Percentiles rank a stretch among this genome's conserved stretches.
phyloP scores from a whole-genome alignment of 2,329 filamentous ascomycete genomes.

The Byssothecium circinans region DNA sequence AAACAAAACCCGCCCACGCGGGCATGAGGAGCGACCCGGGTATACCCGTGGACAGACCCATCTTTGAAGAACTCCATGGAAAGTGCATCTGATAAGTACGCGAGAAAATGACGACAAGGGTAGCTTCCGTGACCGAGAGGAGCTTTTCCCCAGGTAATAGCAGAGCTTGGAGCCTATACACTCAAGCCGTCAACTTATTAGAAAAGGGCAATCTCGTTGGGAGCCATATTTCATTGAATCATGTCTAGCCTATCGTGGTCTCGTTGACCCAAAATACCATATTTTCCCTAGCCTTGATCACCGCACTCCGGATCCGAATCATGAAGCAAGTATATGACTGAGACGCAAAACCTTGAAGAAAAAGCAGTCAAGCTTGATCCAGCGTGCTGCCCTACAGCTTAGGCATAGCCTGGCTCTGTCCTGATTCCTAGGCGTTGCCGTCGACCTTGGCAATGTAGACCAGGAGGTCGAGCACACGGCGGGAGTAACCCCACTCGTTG shows the following conservation, averaged over 20 bases:
- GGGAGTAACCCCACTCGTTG: constrained; percentile 99
- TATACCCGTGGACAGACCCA: too few relatives aligned
- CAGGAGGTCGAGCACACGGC: constrained; percentile 63
- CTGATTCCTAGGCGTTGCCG: constrained; percentile 47
- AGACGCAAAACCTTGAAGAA: too few relatives aligned
- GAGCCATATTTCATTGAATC: constrained; percentile 30
- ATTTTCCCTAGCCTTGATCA: too few relatives aligned
- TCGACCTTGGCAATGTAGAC: constrained; percentile 50
- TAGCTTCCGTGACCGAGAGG: constrained; percentile 19
- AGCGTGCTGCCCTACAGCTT: constrained; percentile 28
- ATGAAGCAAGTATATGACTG: too few relatives aligned
- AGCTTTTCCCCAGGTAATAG: constrained; percentile 4
- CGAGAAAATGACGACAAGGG: constrained; percentile 27
- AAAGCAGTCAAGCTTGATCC: too few relatives aligned
- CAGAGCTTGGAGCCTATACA: constrained; percentile 7
- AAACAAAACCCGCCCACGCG: too few relatives aligned
- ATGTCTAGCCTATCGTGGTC: constrained; percentile 25
- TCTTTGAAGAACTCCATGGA: too few relatives aligned
- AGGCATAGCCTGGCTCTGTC: constrained; percentile 39
- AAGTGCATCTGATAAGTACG: constrained; percentile 14
- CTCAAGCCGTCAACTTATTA: too few relatives aligned
- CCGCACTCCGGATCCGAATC: too few relatives aligned
- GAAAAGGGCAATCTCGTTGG: not conserved
- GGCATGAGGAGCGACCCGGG: too few relatives aligned
- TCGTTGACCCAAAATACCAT: too few relatives aligned